Evolutionary conservation across 306 rosid species (phyloP).

Genomic region (Fragaria vesca): DNA sequence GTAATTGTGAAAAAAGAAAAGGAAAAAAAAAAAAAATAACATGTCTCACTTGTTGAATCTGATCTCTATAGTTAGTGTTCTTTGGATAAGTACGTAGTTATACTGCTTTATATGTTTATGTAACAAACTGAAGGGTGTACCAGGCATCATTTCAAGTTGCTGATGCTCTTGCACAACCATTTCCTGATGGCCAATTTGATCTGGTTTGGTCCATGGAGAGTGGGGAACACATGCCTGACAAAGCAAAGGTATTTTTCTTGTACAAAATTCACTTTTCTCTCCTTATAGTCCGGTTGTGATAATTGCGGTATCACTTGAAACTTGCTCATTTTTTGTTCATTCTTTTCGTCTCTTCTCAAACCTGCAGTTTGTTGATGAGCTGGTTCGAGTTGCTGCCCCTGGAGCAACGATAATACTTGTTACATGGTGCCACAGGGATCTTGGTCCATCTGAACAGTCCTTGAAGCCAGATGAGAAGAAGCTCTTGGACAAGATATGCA

Average conservation of each 20-base stretch:
- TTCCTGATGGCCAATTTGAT: constrained; percentile 69
- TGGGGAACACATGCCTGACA: constrained; percentile 98
- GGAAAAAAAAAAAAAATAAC: neutral
- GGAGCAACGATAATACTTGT: constrained; percentile 78
- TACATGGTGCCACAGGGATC: constrained; percentile 97
- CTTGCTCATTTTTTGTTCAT: constrained; percentile 1
- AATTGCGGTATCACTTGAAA: neutral
- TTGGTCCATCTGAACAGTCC: constrained; percentile 54
- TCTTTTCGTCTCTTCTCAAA: constrained; percentile 2
- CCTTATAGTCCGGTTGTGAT: neutral
- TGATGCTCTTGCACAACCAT: constrained; percentile 85
- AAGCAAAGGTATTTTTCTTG: constrained; percentile 52
- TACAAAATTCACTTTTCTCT: neutral
- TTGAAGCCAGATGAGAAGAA: constrained; percentile 64
- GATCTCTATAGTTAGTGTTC: neutral
- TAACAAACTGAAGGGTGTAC: neutral
- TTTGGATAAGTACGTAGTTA: neutral
- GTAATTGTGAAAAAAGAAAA: neutral
- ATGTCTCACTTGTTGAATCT: neutral
- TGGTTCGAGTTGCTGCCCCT: constrained; percentile 88
- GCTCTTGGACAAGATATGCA: constrained; percentile 73
- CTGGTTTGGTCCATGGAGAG: constrained; percentile 98
- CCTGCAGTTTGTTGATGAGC: constrained; percentile 74
- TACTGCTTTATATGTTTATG: neutral
- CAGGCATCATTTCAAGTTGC: constrained; percentile 84